Base-by-base conservation (phyloP, 1,284 basidiomycete species). In the Malassezia globosa region DNA sequence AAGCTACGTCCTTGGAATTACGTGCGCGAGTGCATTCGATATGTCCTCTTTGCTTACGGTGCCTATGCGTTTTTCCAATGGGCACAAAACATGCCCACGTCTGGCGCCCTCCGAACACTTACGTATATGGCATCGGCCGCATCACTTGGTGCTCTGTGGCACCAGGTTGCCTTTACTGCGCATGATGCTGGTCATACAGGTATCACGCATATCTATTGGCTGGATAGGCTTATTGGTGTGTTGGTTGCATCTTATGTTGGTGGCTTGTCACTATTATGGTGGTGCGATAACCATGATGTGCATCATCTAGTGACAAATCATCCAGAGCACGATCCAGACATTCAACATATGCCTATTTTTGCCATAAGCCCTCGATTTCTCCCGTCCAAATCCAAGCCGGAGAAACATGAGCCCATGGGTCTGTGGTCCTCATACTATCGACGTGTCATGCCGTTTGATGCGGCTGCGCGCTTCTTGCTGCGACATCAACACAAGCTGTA, bases 291-390 rank as follows among this genome's bases (percentile, higher is more conserved):
- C 69, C 92, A 97, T 73, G 95, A 97, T 64, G 81, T 94, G 42
- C 92, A 97, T 75, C 92, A 97, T 75, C 78, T 96, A 43, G 87
- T 96, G 48, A 87, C 92, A 26, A 97, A 97, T 66, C 89, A 96
- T 65, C 89, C 89, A 3, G 85, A 92, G 51, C 94, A 99, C 81
- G 90, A 80, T 71, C 71, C 70, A 7, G 90, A 89, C 66, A 90
- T 90, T 56, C 82, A 92, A 73, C 90, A 97, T 73, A 77, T 97
- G 40, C 92, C 92, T 19, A 96, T 97, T 76, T 84, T 99, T 64
- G 92, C 90, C 55, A 87, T 95, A 63, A 84, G 86, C 4, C 82
- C 86, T 6, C 40, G 46, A 2, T 56, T 64, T 7, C 40, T 59
- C 34, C 58, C 58, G 5, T 46, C 53, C 14, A 23, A n/a, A n/a